A percentile compares a stretch with the other conserved stretches of the same genome.
phyloP scores from a whole-genome alignment of 2,329 filamentous ascomycete species.

The Claviceps maximensis region DNA sequence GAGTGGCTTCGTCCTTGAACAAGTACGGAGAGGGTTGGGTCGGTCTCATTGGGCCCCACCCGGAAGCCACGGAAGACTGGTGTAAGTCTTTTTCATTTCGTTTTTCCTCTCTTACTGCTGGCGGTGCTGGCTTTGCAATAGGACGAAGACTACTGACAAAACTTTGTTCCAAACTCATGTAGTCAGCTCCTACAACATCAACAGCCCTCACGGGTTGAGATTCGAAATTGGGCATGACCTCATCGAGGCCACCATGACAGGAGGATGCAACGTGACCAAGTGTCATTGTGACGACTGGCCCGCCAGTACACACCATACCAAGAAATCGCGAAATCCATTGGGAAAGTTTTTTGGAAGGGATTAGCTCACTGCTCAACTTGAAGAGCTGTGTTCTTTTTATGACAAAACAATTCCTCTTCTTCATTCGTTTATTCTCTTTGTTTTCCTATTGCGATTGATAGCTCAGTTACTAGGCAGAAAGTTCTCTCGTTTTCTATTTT shows the following conservation, averaged over 20 bases:
- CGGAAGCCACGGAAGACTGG: constrained; percentile 14
- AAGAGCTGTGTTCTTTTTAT: too few relatives aligned
- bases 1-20: constrained; percentile 13
- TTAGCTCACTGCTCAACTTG: neutral
- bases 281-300: constrained; percentile 1
- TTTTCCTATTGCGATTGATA: too few relatives aligned
- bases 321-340: neutral
- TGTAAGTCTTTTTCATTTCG: constrained; percentile 9
- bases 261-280: constrained; percentile 3
- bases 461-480: too few relatives aligned
- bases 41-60: constrained; percentile 14
- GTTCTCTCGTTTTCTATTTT: too few relatives aligned
- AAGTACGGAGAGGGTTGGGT: constrained; percentile 14
- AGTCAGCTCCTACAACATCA: constrained; percentile 7
- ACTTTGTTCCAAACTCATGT: neutral
- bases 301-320: neutral
- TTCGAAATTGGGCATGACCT: constrained; percentile 13
- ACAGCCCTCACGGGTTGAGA: constrained; percentile 12
- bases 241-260: constrained; percentile 11
- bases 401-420: too few relatives aligned
- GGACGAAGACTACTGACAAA: neutral
- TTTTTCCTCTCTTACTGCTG: neutral
- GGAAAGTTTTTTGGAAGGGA: neutral
- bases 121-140: too few relatives aligned
- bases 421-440: too few relatives aligned